Evolutionary conservation across 192 early-diverging fungal genomes (phyloP).

Genomic region (Backusella luteola): DNA sequence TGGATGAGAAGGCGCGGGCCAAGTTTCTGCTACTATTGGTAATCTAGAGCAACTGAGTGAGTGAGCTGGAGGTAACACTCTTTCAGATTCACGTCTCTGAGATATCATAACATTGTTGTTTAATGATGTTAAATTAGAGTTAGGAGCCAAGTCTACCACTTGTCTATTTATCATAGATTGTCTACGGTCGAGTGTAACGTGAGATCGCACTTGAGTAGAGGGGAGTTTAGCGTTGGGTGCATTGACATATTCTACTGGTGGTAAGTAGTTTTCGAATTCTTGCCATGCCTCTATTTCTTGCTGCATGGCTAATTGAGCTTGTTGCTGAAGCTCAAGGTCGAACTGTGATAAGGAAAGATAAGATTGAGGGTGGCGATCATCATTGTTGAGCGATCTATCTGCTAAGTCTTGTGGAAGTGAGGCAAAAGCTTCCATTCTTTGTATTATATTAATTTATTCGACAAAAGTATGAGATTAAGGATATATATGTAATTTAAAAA

Average conservation of each 20-base stretch:
- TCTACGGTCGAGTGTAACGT: background rate
- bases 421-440: slow-evolving; percentile 2
- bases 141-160: background rate
- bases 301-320: slow-evolving; percentile 11
- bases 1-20: background rate
- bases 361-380: background rate
- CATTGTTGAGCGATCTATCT: background rate
- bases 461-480: background rate
- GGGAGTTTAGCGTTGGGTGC: background rate
- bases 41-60: background rate
- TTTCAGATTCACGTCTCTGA: background rate
- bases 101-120: background rate
- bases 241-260: background rate
- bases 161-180: background rate
- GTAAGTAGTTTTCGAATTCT: slow-evolving; percentile 14
- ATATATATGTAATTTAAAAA: too few relatives aligned
- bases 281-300: slow-evolving; percentile 14
- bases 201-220: background rate
- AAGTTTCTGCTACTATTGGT: background rate
- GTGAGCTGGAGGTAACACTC: background rate
- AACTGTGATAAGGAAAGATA: slow-evolving; percentile 14
- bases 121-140: background rate
- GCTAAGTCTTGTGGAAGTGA: background rate
- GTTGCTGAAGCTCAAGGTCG: slow-evolving; percentile 12
- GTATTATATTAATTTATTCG: background rate